phyloP scores from a whole-genome alignment of 495 filamentous ascomycete genomes.

The Podospora pseudoanserina region DNA sequence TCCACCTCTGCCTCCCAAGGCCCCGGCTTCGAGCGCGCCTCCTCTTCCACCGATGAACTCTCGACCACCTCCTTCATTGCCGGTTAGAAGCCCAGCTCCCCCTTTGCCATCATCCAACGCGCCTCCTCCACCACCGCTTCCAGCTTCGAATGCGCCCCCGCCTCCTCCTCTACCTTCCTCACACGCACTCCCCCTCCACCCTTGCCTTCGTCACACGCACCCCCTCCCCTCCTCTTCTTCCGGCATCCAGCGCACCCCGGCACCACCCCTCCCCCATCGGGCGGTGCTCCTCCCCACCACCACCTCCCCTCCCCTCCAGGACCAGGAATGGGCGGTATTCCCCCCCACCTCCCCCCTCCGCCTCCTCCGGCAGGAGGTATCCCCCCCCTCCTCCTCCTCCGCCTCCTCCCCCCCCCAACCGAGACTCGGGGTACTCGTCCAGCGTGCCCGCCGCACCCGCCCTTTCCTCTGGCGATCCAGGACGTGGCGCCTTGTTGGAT shows the following conservation, averaged over 20 bases:
- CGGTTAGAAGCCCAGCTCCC: conserved; percentile 41
- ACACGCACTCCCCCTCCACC: conserved; percentile 29
- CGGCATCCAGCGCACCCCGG: conserved; percentile 32
- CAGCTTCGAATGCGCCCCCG: conserved; percentile 34
- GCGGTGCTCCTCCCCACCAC: conserved; percentile 36
- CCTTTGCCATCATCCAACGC: conserved; percentile 43
- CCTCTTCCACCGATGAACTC: conserved; percentile 52
- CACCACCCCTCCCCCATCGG: conserved; percentile 38
- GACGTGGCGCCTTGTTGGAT: conserved; percentile 67
- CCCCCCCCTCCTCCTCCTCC: conserved; percentile 49
- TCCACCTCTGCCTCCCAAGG: conserved; percentile 71
- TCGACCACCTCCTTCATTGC: conserved; percentile 41
- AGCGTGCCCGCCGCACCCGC: conserved; percentile 53
- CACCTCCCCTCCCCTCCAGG: conserved; percentile 37
- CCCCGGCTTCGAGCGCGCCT: conserved; percentile 56
- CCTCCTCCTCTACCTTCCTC: conserved; percentile 36
- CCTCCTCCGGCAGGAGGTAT: conserved; percentile 43
- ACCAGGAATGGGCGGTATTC: conserved; percentile 32
- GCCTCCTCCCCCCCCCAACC: conserved; percentile 64
- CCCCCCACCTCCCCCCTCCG: conserved; percentile 53
- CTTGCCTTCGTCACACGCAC: conserved; percentile 34
- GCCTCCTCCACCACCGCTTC: conserved; percentile 46
- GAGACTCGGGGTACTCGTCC: conserved; percentile 56
- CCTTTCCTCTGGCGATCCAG: conserved; percentile 49
- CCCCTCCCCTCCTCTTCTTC: conserved; percentile 35